Conservation (phyloP, 768 basidiomycete species). For the Mycena pura region DNA sequence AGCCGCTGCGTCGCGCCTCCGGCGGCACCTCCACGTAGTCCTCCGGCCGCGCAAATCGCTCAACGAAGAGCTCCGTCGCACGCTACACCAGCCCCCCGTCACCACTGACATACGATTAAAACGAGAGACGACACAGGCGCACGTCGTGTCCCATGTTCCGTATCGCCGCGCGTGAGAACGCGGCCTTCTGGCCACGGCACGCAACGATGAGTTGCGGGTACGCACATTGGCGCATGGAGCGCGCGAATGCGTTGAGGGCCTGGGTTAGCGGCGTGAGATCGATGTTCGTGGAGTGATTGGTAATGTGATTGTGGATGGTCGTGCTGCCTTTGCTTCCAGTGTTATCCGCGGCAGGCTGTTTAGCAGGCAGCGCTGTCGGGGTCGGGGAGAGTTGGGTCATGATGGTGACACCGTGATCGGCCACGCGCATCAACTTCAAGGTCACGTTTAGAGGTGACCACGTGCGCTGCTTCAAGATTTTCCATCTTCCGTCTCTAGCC, state of each 20-base stretch:
- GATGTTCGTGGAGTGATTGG: neutral
- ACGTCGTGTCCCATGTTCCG: neutral
- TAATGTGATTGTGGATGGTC: conserved; percentile 11
- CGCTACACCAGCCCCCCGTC: conserved; percentile 3
- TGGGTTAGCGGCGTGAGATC: conserved; percentile 2
- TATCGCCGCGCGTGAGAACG: conserved; percentile 3
- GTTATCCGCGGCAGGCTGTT: too few species aligned
- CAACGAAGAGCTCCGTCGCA: conserved; percentile 1
- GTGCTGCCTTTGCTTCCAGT: too few species aligned
- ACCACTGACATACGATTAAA: neutral
- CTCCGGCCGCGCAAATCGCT: conserved; percentile 4
- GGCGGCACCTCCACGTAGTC: neutral
- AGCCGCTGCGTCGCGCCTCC: neutral
- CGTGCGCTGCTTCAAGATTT: too few species aligned
- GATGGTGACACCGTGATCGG: too few species aligned
- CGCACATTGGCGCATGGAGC: conserved; percentile 10
- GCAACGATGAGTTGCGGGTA: conserved; percentile 15
- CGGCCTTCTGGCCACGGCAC: conserved; percentile 1
- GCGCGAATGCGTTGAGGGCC: conserved; percentile 9
- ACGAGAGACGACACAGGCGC: neutral
- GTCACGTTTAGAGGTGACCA: too few species aligned
- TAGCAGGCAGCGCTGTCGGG: too few species aligned
- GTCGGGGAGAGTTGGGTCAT: too few species aligned
- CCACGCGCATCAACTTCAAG: too few species aligned
- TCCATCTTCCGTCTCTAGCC: too few species aligned